Conservation (phyloP, 148 eudicot genomes). For the Hydrangea macrophylla region DNA sequence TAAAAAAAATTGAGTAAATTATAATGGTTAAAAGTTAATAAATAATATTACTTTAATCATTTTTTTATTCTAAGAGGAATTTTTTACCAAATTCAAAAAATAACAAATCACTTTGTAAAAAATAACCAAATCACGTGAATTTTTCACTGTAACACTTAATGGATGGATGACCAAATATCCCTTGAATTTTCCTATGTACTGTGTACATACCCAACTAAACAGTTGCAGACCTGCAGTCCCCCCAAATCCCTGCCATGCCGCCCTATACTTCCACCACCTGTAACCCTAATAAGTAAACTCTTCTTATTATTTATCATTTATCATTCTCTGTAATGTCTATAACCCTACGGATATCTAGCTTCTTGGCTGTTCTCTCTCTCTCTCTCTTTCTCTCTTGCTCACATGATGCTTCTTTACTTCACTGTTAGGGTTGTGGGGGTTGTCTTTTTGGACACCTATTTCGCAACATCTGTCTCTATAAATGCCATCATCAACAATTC, state of each 20-base stretch:
- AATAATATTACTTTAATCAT: too few relatives aligned
- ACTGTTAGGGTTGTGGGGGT: constrained; percentile 12
- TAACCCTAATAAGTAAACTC: neutral
- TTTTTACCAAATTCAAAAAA: too few relatives aligned
- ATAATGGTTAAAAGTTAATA: too few relatives aligned
- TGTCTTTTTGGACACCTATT: neutral
- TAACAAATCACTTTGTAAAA: too few relatives aligned
- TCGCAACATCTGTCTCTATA: neutral
- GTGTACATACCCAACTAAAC: too few relatives aligned
- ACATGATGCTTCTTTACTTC: constrained; percentile 17
- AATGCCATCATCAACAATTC: neutral
- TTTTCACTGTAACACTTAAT: too few relatives aligned
- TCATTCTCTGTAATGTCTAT: neutral
- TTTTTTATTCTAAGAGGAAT: too few relatives aligned
- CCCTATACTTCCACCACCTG: neutral
- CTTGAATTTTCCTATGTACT: too few relatives aligned
- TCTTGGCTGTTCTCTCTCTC: neutral
- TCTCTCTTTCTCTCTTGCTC: constrained; percentile 2
- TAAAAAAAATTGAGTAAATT: too few relatives aligned
- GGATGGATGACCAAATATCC: too few relatives aligned
- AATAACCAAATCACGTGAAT: too few relatives aligned
- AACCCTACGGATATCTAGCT: neutral
- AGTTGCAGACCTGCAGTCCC: neutral
- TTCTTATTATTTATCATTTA: too few relatives aligned
- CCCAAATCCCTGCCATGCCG: neutral